A percentile compares a stretch with the other conserved stretches of the same genome.
Conservation (phyloP, 1,139 yeast species). For the Blastobotrys malaysiensis region DNA sequence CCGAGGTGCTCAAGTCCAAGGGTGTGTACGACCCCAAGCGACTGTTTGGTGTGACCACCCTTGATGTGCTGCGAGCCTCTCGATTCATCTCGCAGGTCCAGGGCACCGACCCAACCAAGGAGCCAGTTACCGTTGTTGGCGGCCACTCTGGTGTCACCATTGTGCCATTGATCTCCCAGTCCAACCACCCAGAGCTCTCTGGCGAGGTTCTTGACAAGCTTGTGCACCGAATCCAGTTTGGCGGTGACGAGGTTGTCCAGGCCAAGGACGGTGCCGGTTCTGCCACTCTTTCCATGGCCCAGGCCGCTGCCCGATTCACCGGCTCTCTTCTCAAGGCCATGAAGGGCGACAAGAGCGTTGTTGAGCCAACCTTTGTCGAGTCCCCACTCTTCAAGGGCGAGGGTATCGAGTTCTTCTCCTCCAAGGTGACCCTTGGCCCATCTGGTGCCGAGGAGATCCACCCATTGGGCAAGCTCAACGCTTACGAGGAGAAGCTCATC, state of each 20-base stretch:
- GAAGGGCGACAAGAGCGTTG: slow-evolving; percentile 41
- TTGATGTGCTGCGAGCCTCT: slow-evolving; percentile 86
- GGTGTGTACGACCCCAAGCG: slow-evolving; percentile 74
- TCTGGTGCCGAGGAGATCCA: slow-evolving; percentile 80
- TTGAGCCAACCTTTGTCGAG: slow-evolving; percentile 58
- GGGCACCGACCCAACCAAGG: slow-evolving; percentile 47
- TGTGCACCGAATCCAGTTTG: slow-evolving; percentile 86
- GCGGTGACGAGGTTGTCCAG: slow-evolving; percentile 95
- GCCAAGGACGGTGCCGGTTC: slow-evolving; percentile 95
- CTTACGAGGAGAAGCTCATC: slow-evolving; percentile 70
- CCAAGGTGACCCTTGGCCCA: slow-evolving; percentile 84
- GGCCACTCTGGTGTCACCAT: slow-evolving; percentile 97
- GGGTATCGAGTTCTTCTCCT: slow-evolving; percentile 89
- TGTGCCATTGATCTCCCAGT: slow-evolving; percentile 74
- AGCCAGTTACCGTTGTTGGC: slow-evolving; percentile 80
- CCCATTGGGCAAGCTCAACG: slow-evolving; percentile 71
- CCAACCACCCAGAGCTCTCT: slow-evolving; percentile 43
- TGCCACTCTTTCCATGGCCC: slow-evolving; percentile 95
- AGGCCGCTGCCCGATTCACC: slow-evolving; percentile 82
- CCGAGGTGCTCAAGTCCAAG: slow-evolving; percentile 71
- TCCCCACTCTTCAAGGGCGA: slow-evolving; percentile 77
- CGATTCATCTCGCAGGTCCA: slow-evolving; percentile 61
- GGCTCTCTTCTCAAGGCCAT: slow-evolving; percentile 42
- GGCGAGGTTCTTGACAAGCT: slow-evolving; percentile 59
- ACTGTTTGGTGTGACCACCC: slow-evolving; percentile 87